A percentile compares a stretch with the other conserved stretches of the same genome.
phyloP scores from a whole-genome alignment of 805 yeast genomes.

The Pichia insulana region DNA sequence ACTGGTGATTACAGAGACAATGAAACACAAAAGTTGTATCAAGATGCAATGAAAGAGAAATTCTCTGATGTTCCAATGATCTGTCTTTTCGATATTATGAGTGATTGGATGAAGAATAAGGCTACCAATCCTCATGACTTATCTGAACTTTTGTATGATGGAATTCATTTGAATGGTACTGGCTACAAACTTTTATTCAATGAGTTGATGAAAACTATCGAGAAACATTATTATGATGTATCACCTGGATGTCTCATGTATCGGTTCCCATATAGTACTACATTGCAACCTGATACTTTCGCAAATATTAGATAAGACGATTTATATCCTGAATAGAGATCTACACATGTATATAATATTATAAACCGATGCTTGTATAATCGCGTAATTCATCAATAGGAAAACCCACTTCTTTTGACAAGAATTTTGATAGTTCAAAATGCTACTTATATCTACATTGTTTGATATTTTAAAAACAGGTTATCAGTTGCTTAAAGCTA shows the following conservation, averaged over 20 bases:
- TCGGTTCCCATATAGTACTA: conserved; percentile 7
- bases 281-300: neutral
- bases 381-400: no score
- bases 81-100: neutral
- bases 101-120: neutral
- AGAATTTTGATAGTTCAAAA: no score
- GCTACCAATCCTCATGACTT: conserved; percentile 4
- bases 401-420: no score
- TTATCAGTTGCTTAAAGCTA: neutral
- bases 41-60: conserved; percentile 38
- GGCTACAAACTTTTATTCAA: conserved; percentile 31
- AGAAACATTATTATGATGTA: neutral
- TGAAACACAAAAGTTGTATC: conserved; percentile 38
- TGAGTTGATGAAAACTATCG: conserved; percentile 19
- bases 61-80: conserved; percentile 25
- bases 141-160: conserved; percentile 29
- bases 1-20: conserved; percentile 39
- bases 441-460: no score
- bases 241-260: conserved; percentile 1
- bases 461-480: no score
- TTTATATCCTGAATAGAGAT: no score
- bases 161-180: conserved; percentile 33
- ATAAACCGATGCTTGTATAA: no score
- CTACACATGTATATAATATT: no score
- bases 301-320: neutral